Percentiles rank a stretch among this genome's conserved stretches.
These are phyloP conservation scores for Eucalyptus sp. DNA, from an alignment of 345 rosid species.

Conservation along the genomic window DNA sequence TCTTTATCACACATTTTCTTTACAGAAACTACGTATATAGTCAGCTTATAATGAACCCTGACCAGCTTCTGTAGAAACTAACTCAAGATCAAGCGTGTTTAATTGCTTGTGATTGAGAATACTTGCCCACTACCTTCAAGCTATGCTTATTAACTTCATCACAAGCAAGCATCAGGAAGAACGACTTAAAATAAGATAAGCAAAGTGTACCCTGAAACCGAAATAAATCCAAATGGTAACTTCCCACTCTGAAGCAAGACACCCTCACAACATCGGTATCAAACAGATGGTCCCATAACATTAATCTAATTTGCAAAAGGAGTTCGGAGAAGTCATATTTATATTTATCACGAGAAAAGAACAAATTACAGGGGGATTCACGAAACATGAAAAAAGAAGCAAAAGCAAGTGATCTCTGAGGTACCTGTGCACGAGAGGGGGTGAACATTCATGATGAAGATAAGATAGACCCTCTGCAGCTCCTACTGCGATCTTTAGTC, in stretches of 20 bases:
- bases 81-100: background rate
- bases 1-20: background rate
- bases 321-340: background rate
- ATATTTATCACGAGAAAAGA: background rate
- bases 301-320: background rate
- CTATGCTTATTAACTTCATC: background rate
- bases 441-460: constrained; percentile 88
- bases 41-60: background rate
- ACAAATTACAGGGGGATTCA: background rate
- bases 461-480: constrained; percentile 83
- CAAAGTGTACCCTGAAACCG: background rate
- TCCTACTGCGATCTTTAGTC: constrained; percentile 92
- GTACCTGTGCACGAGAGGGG: constrained; percentile 93
- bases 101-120: background rate
- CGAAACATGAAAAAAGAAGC: background rate
- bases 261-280: background rate
- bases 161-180: background rate
- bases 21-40: background rate
- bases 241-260: background rate
- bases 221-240: background rate
- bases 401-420: background rate
- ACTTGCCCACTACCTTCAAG: background rate
- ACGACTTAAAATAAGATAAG: background rate
- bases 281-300: background rate
- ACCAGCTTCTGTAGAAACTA: background rate